Conservation (phyloP, 2,329 filamentous ascomycete species). For the Dothiorella sarmentorum region DNA sequence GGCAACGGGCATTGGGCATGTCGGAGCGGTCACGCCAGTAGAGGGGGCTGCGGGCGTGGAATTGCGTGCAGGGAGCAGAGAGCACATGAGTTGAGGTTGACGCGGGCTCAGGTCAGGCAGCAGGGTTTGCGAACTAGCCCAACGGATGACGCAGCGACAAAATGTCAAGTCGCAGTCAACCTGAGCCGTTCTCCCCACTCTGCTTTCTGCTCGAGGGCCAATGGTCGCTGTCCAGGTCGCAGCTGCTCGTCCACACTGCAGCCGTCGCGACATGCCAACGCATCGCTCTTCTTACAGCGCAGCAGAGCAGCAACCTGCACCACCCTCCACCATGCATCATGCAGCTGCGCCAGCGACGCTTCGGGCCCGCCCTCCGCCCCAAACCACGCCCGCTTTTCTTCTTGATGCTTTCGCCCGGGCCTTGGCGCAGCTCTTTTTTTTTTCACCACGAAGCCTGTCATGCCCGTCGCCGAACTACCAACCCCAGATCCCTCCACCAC, state of each 20-base stretch:
- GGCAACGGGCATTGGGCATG: neutral
- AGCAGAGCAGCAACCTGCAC: constrained; percentile 13
- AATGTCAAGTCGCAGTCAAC: constrained; percentile 9
- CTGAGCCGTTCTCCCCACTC: constrained; percentile 15
- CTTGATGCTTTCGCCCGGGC: constrained; percentile 12
- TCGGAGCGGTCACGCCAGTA: neutral
- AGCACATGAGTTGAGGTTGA: constrained; percentile 14
- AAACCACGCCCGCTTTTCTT: constrained; percentile 3
- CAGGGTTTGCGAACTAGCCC: constrained; percentile 10
- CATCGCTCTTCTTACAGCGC: constrained; percentile 15
- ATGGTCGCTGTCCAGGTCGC: constrained; percentile 15
- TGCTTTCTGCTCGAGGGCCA: constrained; percentile 13
- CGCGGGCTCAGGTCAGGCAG: constrained; percentile 6
- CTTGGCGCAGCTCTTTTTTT: neutral
- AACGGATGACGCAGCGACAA: constrained; percentile 3
- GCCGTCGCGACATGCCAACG: constrained; percentile 15
- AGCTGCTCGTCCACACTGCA: constrained; percentile 8
- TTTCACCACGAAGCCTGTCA: neutral
- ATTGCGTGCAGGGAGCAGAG: constrained; percentile 6
- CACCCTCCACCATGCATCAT: constrained; percentile 15
- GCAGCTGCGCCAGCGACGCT: constrained; percentile 12
- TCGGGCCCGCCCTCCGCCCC: constrained; percentile 4
- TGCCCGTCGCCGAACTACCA: constrained; percentile 6
- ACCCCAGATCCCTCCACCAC: constrained; percentile 13
- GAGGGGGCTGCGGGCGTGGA: neutral